Conservation (phyloP, 169 alveolate species). For the Amoebophrya sp. region DNA sequence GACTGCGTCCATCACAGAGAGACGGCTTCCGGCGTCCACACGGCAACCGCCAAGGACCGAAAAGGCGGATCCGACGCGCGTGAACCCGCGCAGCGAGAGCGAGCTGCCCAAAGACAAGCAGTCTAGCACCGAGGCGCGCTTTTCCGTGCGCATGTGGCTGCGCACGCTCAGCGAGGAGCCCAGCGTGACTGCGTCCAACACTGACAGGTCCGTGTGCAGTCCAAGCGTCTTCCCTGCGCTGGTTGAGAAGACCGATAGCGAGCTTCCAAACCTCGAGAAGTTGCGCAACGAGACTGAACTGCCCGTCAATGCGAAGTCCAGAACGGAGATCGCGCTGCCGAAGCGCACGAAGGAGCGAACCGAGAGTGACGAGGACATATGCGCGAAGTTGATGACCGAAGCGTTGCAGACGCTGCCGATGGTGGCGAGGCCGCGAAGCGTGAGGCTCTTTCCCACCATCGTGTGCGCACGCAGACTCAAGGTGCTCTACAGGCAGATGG, state of each 20-base stretch:
- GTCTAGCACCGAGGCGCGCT: constrained; percentile 6
- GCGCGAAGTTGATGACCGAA: background rate
- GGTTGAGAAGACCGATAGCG: background rate
- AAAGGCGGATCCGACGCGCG: background rate
- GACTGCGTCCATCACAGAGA: too few species aligned
- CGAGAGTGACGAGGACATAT: background rate
- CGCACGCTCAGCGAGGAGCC: constrained; percentile 7
- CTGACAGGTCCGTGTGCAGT: background rate
- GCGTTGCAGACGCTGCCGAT: too few species aligned
- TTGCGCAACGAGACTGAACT: background rate
- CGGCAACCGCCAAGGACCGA: background rate
- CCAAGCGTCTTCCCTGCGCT: background rate
- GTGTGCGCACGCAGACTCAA: too few species aligned
- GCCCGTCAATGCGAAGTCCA: background rate
- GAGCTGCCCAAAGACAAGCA: background rate
- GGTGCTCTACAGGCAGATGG: too few species aligned
- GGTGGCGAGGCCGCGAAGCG: too few species aligned
- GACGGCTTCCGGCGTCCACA: too few species aligned
- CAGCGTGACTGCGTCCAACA: background rate
- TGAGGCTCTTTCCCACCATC: too few species aligned
- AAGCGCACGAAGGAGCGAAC: background rate
- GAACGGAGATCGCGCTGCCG: background rate
- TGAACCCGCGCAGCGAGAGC: constrained; percentile 1
- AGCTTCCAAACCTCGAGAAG: background rate
- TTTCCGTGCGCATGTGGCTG: background rate